Base-by-base conservation (phyloP, 208 protist genomes). In the Herpetomonas tarakana region DNA sequence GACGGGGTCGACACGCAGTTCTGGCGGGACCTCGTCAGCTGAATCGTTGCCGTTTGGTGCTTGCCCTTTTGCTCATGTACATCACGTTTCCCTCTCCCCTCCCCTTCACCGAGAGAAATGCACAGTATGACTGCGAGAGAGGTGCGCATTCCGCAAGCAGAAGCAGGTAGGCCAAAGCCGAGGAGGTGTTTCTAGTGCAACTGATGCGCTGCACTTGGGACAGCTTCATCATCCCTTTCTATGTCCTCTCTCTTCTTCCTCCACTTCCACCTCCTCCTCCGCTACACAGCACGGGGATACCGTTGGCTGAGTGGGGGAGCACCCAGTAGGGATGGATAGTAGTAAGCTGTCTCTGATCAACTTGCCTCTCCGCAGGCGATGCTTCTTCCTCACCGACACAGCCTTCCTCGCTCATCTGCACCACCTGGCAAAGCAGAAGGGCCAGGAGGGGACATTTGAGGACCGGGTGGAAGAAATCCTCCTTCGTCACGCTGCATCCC, bases 321-420 rank as follows among this genome's bases (percentile, higher is more conserved):
- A 22, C 7, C 22, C 21, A 55, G 24, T 28, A 52, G 50, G 28
- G 14, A 74, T 74, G 68, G 28, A 26, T 27, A 51, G 59, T 28
- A 63, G 21, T 12, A 58, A 35, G 52, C 3, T 35, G 22, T 31
- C 28, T 2, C 2, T 29, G n/a, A 55, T 53, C n/a, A 86, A 83
- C 26, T 58, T 92, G 44, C 71, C 75, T 16, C 62, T 92, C 19
- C 75, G 86, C 2, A 75, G 81, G 14, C 83, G 81, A 29, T 87
- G 81, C 56, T 53, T 93, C 4, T 93, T 89, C 61, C 82, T 93
- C 7, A 60, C 56, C 2, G 66, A 93, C 47, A 24, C 11, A n/a
- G 56, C 4, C 19, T 75, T 78, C 41, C 47, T 88, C 30, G 6
- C 6, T 6, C 51, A 24, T 12, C 64, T 66, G 31, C 29, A 73